Evolutionary conservation across 805 yeast species (phyloP), one percentile per base, ranked within the genome.

Genomic region (Kockiozyma suomiensis): DNA sequence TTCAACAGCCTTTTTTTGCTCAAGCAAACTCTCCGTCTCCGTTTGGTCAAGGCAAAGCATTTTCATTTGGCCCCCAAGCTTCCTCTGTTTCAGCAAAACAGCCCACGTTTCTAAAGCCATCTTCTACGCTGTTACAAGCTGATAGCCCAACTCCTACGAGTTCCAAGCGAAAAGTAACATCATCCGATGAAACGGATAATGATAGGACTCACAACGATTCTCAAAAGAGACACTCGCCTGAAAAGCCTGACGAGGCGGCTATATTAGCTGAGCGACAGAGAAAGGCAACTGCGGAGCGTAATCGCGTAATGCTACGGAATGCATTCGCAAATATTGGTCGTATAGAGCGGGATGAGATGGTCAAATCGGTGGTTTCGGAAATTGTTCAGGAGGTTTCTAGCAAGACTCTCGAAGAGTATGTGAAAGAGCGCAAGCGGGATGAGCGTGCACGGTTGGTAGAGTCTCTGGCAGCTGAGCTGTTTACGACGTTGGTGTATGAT

Each of bases 401-500:
- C 30, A 55, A 61, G 25, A 58, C 59, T 1, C 26, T 64, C 25
- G 59, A 35, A 42, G 46, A 12, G 28, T 19, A 19, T n/a, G 41
- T n/a, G 21, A 19, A 40, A 53, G 67, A 12, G 52, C 57, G 52
- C 64, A 61, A 47, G 75, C 70, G 59, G 62, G 72, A 17, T 19
- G 41, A 25, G 57, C 37, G 17, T 32, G 59, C 7, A 54, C 77
- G 0, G 13, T 25, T 58, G 25, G 70, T 84, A 1, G 70, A 76
- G 0, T 59, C 72, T 0, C 72, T 86, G n/a, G 69, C 85, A 1
- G 67, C 71, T 0, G 88, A 84, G 42, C 70, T 88, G 0, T 86
- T 76, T 62, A 68, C 72, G 17, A 88, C 92, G 0, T 85, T 88
- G 66, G 68, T 88, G 43, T 78, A 81, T 46, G 92, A 87, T 64